These are phyloP conservation scores for Xylaria sp. DNA, from an alignment of 2,329 filamentous ascomycete genomes.

Conservation along the genomic window DNA sequence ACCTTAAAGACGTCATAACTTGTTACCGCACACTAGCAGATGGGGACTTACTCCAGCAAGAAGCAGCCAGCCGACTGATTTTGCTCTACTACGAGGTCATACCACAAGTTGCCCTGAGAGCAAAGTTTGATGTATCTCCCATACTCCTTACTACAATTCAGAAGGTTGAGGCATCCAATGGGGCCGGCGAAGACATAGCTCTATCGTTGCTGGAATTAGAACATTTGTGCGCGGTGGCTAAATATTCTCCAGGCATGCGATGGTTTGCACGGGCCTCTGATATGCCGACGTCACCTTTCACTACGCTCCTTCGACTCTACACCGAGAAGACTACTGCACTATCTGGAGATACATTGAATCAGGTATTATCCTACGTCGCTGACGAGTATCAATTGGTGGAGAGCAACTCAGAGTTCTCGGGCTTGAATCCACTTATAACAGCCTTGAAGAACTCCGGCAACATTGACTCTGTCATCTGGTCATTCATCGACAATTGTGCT, in stretches of 20 bases:
- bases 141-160: conserved; percentile 76
- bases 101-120: conserved; percentile 80
- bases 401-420: conserved; percentile 51
- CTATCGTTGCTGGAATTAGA: conserved; percentile 79
- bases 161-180: conserved; percentile 64
- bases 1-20: conserved; percentile 81
- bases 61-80: conserved; percentile 81
- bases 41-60: conserved; percentile 77
- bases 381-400: conserved; percentile 74
- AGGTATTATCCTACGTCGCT: conserved; percentile 69
- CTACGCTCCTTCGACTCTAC: conserved; percentile 72
- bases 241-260: conserved; percentile 82
- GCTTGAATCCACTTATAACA: conserved; percentile 59
- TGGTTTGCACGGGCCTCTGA: conserved; percentile 85
- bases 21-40: conserved; percentile 75
- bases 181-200: conserved; percentile 60
- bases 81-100: conserved; percentile 86
- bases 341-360: conserved; percentile 61
- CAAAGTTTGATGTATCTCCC: conserved; percentile 88
- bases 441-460: conserved; percentile 50
- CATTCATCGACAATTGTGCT: conserved; percentile 85
- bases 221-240: conserved; percentile 82
- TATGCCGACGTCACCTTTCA: conserved; percentile 74
- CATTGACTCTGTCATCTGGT: conserved; percentile 60
- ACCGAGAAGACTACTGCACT: conserved; percentile 59